phyloP scores from a whole-genome alignment of 2,329 filamentous ascomycete genomes.

The Dothideomycetes sp. region DNA sequence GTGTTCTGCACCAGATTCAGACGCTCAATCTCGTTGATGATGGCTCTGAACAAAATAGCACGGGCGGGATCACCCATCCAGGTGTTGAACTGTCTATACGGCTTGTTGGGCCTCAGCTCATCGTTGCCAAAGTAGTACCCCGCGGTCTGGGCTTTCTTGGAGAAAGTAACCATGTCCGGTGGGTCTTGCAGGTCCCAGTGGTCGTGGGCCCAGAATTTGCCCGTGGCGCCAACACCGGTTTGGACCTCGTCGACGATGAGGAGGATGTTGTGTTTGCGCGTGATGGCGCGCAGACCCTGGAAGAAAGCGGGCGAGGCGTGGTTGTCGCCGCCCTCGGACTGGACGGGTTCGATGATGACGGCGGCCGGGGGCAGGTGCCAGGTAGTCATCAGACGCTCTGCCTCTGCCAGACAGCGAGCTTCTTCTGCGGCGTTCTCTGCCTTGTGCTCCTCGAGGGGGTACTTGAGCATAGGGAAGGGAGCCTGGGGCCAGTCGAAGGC shows the following conservation, averaged over 20 bases:
- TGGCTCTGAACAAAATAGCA: slow-evolving; percentile 70
- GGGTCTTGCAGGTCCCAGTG: slow-evolving; percentile 75
- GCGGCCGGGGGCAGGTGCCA: slow-evolving; percentile 69
- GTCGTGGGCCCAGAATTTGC: slow-evolving; percentile 89
- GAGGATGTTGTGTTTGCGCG: slow-evolving; percentile 61
- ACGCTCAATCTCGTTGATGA: slow-evolving; percentile 66
- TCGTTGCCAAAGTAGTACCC: slow-evolving; percentile 80
- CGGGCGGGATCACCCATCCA: slow-evolving; percentile 88
- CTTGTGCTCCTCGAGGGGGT: slow-evolving; percentile 65
- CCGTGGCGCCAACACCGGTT: slow-evolving; percentile 79
- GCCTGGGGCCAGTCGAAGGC: slow-evolving; percentile 93
- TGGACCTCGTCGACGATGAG: slow-evolving; percentile 90
- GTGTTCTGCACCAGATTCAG: slow-evolving; percentile 66
- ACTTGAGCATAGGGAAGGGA: slow-evolving; percentile 73
- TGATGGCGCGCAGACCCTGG: slow-evolving; percentile 66
- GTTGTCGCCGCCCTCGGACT: slow-evolving; percentile 87
- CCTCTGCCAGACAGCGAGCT: slow-evolving; percentile 65
- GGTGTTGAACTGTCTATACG: slow-evolving; percentile 90
- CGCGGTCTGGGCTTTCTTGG: slow-evolving; percentile 85
- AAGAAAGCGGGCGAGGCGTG: slow-evolving; percentile 80
- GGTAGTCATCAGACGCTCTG: slow-evolving; percentile 66
- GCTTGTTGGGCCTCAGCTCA: slow-evolving; percentile 70
- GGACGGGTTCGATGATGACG: slow-evolving; percentile 75
- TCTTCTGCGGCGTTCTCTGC: slow-evolving; percentile 70
- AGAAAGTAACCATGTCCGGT: slow-evolving; percentile 87